Evolutionary conservation across 2,329 filamentous ascomycete genomes (phyloP).

Genomic region (Penicillium vulpinum): DNA sequence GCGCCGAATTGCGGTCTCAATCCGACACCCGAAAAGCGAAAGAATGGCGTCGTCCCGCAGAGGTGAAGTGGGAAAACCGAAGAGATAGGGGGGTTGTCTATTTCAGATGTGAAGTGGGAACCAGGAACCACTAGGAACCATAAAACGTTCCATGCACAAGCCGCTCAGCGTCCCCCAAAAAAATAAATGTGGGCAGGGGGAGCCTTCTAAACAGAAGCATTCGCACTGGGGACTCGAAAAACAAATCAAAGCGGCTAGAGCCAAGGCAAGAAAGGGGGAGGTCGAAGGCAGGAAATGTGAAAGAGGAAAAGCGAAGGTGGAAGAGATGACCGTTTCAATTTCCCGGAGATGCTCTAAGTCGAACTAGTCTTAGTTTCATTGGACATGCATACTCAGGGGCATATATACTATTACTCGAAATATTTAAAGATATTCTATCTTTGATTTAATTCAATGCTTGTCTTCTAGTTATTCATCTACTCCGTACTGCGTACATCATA

Average conservation of each 20-base stretch:
- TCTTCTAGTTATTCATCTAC: background rate
- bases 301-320: conserved; percentile 14
- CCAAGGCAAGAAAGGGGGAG: conserved; percentile 17
- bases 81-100: conserved; percentile 19
- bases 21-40: conserved; percentile 12
- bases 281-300: conserved; percentile 8
- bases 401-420: conserved; percentile 1
- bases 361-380: conserved; percentile 18
- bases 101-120: conserved; percentile 28
- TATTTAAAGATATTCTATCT: background rate
- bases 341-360: conserved; percentile 19
- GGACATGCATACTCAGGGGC: conserved; percentile 26
- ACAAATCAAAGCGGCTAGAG: conserved; percentile 8
- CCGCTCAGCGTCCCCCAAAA: conserved; percentile 4
- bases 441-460: background rate
- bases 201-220: conserved; percentile 3
- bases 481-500: background rate
- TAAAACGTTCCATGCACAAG: conserved; percentile 22
- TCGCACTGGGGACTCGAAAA: background rate
- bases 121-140: conserved; percentile 26
- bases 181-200: conserved; percentile 17
- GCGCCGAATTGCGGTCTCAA: conserved; percentile 14
- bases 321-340: conserved; percentile 18
- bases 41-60: background rate
- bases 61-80: background rate